Evolutionary conservation across 305 asterid species (phyloP), one percentile per base, ranked within the genome.

Genomic region (Andrographis paniculata): DNA sequence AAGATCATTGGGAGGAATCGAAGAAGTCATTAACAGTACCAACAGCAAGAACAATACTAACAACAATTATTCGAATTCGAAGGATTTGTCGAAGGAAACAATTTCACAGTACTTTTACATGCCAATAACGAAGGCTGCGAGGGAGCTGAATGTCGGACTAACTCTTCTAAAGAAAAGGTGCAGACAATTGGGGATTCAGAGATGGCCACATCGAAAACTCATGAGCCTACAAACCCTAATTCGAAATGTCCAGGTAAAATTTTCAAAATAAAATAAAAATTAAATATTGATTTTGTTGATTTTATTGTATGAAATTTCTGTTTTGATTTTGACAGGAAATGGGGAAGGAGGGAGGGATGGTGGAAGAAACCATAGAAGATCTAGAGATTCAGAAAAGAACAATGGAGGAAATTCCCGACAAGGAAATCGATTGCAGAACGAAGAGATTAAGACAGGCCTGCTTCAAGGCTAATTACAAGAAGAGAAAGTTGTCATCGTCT

Each of bases 121-220:
- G 84, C 95, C 98, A 0, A 91, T 91, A 1, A 73, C 87, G 0
- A 69, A 74, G 35, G 98, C 98, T 0, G 98, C 98, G 0, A 73
- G 60, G 20, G 83, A 86, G 18, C 79, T 91, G 0, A 78, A 86
- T 0, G 78, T 91, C 0, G 98, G 98, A 2, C 50, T 91, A 28
- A 91, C 98, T 6, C 82, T 78, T 4, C 50, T 91, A 58, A 91
- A 91, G 80, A 86, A 83, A 53, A 75, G 96, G 59, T 91, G 96
- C 20, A 59, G 98, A 16, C 92, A 86, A 11, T 53, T 89, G 48
- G 96, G 98, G 0, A 86, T 89, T 18, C 61, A 71, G 6, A 67
- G 98, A 41, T 89, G 98, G 95, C 98, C 98, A 0, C 94, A 86
- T 11, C 24, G 98, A 13, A 89, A 89, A 65, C 71, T 89, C 66